These are phyloP conservation scores for Pichia sp. DNA, from an alignment of 1,139 yeast genomes.

Conservation along the genomic window DNA sequence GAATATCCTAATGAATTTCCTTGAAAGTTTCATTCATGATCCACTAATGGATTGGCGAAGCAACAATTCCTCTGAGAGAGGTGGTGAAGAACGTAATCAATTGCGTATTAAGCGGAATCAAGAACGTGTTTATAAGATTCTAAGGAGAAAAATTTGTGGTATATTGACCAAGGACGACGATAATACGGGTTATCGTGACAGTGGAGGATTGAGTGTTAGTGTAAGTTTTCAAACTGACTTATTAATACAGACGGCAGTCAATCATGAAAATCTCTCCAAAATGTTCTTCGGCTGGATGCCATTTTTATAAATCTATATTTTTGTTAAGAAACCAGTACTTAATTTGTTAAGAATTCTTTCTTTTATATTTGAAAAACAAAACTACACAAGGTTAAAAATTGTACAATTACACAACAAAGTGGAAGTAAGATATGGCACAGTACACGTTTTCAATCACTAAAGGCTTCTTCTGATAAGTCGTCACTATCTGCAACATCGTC, in stretches of 20 bases:
- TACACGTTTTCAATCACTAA: slow-evolving; percentile 23
- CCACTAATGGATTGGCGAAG: slow-evolving; percentile 71
- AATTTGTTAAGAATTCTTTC: neutral
- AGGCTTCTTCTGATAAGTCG: slow-evolving; percentile 35
- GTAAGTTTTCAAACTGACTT: slow-evolving; percentile 92
- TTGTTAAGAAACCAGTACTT: neutral
- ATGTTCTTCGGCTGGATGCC: slow-evolving; percentile 98
- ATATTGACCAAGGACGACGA: slow-evolving; percentile 62
- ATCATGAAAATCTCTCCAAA: slow-evolving; percentile 62
- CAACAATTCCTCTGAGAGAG: slow-evolving; percentile 22
- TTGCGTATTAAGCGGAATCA: slow-evolving; percentile 38
- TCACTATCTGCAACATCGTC: slow-evolving; percentile 40
- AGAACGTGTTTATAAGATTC: slow-evolving; percentile 60
- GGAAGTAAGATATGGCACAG: too few relatives aligned
- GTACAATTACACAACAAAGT: neutral
- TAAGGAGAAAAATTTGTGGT: slow-evolving; percentile 81
- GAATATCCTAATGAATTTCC: slow-evolving; percentile 81
- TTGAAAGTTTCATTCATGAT: slow-evolving; percentile 90
- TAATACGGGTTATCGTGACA: slow-evolving; percentile 32
- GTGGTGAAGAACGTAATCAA: slow-evolving; percentile 19
- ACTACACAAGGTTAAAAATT: slow-evolving; percentile 1
- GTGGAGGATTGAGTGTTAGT: slow-evolving; percentile 71
- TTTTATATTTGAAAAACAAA: neutral
- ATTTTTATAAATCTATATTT: slow-evolving; percentile 8
- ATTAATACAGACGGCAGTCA: slow-evolving; percentile 77